These are phyloP conservation scores for Ceratobasidium sp. DNA, from an alignment of 1,284 basidiomycete species.

Conservation along the genomic window DNA sequence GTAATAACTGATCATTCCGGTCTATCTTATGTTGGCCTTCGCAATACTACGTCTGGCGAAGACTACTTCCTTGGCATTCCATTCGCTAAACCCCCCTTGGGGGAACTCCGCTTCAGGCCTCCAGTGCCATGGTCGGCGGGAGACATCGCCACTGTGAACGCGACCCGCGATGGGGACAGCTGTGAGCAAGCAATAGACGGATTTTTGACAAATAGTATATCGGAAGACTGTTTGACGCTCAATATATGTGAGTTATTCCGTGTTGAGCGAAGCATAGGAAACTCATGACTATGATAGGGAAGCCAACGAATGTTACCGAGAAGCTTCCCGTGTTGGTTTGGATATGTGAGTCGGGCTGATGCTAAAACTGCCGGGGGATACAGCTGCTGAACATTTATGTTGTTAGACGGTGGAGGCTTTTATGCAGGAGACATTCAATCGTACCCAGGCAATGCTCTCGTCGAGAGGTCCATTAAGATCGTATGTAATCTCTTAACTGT, in stretches of 20 bases:
- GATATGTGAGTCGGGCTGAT: conserved; percentile 29
- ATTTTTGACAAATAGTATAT: background rate
- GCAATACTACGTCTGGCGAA: conserved; percentile 28
- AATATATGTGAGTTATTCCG: conserved; percentile 37
- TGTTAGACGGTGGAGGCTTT: conserved; percentile 37
- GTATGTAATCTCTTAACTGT: background rate
- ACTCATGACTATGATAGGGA: conserved; percentile 3
- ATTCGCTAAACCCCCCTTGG: conserved; percentile 44
- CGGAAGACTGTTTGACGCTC: conserved; percentile 45
- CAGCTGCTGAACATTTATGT: background rate
- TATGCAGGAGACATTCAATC: background rate
- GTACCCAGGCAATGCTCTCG: conserved; percentile 4
- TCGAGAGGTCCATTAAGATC: background rate
- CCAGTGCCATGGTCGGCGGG: conserved; percentile 27
- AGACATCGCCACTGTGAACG: background rate
- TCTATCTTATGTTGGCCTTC: conserved; percentile 32
- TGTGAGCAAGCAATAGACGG: conserved; percentile 6
- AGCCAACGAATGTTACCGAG: conserved; percentile 24
- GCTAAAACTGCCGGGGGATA: background rate
- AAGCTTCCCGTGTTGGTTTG: conserved; percentile 46
- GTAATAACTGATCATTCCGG: background rate
- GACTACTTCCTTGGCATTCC: conserved; percentile 48
- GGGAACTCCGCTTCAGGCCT: conserved; percentile 30
- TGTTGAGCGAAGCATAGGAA: background rate
- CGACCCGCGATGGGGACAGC: conserved; percentile 12